Conservation (phyloP, 306 rosid species). For the Chamaecrista fasciculata region DNA sequence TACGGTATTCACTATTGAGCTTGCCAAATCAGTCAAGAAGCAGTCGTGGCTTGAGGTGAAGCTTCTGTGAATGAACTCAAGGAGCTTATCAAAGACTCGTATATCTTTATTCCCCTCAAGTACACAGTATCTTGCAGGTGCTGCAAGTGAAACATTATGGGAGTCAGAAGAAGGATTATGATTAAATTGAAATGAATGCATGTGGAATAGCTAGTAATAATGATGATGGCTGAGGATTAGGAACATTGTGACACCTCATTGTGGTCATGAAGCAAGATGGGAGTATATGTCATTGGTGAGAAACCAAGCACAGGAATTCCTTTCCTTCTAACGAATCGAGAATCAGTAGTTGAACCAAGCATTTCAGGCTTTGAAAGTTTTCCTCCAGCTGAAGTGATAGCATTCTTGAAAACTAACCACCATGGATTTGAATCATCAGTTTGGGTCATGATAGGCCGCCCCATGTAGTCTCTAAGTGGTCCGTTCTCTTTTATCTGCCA, state of each 20-base stretch:
- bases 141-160: slow-evolving; percentile 40
- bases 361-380: slow-evolving; percentile 86
- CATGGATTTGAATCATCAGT: slow-evolving; percentile 83
- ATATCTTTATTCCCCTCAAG: slow-evolving; percentile 70
- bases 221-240: background rate
- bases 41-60: slow-evolving; percentile 29
- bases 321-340: slow-evolving; percentile 59
- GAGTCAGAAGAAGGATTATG: background rate
- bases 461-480: slow-evolving; percentile 59
- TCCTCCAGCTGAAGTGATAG: slow-evolving; percentile 66
- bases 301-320: slow-evolving; percentile 85
- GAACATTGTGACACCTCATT: slow-evolving; percentile 59
- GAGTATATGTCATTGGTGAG: slow-evolving; percentile 85
- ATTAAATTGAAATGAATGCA: background rate
- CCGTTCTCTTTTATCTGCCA: slow-evolving; percentile 66
- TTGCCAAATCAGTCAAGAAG: background rate
- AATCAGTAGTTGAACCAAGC: slow-evolving; percentile 77
- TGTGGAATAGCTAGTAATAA: background rate
- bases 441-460: slow-evolving; percentile 61
- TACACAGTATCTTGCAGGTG: slow-evolving; percentile 67
- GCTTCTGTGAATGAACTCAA: slow-evolving; percentile 56
- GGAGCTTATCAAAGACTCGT: slow-evolving; percentile 78
- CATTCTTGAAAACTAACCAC: slow-evolving; percentile 80
- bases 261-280: slow-evolving; percentile 85
- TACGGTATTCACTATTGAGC: too few relatives aligned